Evolutionary conservation across 2,329 filamentous ascomycete genomes (phyloP).

Genomic region (Pseudogymnoascus pannorum): DNA sequence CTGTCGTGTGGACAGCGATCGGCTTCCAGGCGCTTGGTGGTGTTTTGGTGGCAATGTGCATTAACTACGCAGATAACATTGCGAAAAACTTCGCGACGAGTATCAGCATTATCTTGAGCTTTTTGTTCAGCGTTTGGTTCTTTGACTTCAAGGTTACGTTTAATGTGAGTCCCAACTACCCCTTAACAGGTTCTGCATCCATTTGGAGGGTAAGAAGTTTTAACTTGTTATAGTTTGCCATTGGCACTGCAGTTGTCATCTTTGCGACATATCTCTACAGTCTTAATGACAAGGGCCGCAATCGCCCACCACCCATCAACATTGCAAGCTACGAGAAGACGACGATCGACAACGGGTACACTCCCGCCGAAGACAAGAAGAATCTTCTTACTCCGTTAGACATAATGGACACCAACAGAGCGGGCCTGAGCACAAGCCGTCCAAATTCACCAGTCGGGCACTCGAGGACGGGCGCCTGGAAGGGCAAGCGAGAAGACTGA

Average conservation of each 20-base stretch:
- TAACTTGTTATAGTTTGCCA: conserved; percentile 55
- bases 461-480: conserved; percentile 29
- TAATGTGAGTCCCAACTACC: conserved; percentile 49
- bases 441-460: conserved; percentile 41
- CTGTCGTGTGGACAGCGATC: conserved; percentile 81
- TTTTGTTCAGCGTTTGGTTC: conserved; percentile 75
- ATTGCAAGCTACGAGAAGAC: conserved; percentile 71
- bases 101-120: conserved; percentile 83
- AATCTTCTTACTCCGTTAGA: conserved; percentile 15
- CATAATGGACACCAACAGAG: conserved; percentile 31
- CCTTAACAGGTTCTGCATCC: not conserved
- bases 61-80: conserved; percentile 82
- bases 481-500: conserved; percentile 1
- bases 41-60: conserved; percentile 72
- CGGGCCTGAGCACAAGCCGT: conserved; percentile 45
- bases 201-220: conserved; percentile 1
- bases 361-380: conserved; percentile 18
- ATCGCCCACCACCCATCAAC: conserved; percentile 56
- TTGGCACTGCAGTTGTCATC: conserved; percentile 73
- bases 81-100: conserved; percentile 91
- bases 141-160: conserved; percentile 71
- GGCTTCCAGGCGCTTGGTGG: conserved; percentile 76
- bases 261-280: conserved; percentile 82
- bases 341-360: conserved; percentile 29
- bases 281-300: conserved; percentile 51